Percentiles rank a stretch among this genome's conserved stretches.
Evolutionary conservation across 768 basidiomycete species (phyloP).

Genomic region (Auriscalpium microsporum): DNA sequence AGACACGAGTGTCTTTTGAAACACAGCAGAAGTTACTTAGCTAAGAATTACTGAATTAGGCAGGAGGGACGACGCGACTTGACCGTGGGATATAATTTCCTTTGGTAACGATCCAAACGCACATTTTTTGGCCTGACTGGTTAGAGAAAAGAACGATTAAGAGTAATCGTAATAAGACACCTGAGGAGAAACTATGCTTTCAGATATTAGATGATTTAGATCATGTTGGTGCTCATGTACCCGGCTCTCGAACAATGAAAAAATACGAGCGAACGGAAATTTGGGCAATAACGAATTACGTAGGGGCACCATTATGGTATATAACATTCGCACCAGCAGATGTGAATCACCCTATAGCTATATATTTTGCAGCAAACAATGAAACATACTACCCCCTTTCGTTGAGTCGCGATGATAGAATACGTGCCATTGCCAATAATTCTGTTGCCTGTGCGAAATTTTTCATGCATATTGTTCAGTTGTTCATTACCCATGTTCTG

Average conservation of each 20-base stretch:
- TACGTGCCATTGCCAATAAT: slow-evolving; percentile 4
- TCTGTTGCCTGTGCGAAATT: slow-evolving; percentile 15
- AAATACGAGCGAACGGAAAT: slow-evolving; percentile 16
- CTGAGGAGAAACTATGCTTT: slow-evolving; percentile 7
- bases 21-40: no score
- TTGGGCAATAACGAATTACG: slow-evolving; percentile 6
- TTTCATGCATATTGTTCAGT: slow-evolving; percentile 8
- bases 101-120: no score
- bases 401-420: not conserved
- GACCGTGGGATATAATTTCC: no score
- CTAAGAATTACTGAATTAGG: no score
- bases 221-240: slow-evolving; percentile 8
- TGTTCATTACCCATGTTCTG: slow-evolving; percentile 12
- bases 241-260: slow-evolving; percentile 6
- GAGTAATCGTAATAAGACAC: no score
- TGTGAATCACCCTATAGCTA: slow-evolving; percentile 11
- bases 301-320: slow-evolving; percentile 15
- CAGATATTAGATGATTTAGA: slow-evolving; percentile 8
- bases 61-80: no score
- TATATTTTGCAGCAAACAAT: slow-evolving; percentile 11
- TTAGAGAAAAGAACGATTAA: no score
- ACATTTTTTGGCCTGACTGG: no score
- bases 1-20: no score
- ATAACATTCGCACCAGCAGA: slow-evolving; percentile 17
- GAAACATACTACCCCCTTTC: not conserved